Percentiles rank a stretch among this genome's conserved stretches.
Evolutionary conservation across 139 green algal genomes (phyloP).

Genomic region (Volvox reticuliferus): DNA sequence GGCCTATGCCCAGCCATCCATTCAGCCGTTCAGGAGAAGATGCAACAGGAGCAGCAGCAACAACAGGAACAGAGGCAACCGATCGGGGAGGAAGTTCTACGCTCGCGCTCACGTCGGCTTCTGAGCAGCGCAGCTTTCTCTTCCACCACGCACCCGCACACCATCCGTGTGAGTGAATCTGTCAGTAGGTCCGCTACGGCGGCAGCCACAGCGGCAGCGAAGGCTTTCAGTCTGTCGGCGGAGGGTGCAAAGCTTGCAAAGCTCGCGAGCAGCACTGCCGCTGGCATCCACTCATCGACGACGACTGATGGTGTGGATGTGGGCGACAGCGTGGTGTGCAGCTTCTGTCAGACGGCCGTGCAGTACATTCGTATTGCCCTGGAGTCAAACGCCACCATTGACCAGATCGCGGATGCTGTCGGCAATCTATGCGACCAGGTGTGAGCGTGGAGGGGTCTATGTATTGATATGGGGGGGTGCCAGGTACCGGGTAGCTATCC

Average conservation of each 20-base stretch:
- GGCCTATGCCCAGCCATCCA: constrained; percentile 67
- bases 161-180: no score
- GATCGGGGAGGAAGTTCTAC: not conserved
- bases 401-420: constrained; percentile 66
- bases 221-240: no score
- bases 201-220: no score
- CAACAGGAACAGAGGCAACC: not conserved
- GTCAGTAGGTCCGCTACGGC: no score
- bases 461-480: no score
- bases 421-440: constrained; percentile 63
- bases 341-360: constrained; percentile 87
- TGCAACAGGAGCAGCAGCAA: not conserved
- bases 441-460: not conserved
- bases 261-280: not conserved
- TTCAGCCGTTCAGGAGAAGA: not conserved
- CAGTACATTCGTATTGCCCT: constrained; percentile 86
- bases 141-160: no score
- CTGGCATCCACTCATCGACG: not conserved
- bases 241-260: not conserved
- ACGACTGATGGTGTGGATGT: not conserved
- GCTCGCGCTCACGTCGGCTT: not conserved
- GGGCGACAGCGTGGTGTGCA: constrained; percentile 36
- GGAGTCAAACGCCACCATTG: constrained; percentile 83
- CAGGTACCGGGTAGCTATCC: no score
- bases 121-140: not conserved